Conservation (phyloP, 1,284 basidiomycete species). For the Entoloma clypeatum region DNA sequence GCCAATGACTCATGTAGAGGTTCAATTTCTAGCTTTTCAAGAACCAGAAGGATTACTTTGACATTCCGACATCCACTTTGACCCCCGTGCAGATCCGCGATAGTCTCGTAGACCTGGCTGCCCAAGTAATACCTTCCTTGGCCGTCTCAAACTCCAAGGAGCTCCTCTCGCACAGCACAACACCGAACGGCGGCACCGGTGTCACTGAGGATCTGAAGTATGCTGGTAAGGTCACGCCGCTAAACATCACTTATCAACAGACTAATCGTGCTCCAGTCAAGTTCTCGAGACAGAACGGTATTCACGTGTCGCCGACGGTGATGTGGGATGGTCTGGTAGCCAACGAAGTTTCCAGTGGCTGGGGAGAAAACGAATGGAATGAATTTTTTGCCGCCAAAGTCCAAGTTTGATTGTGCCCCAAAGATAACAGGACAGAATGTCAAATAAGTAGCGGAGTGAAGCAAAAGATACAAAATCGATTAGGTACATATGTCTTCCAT, state of each 20-base stretch:
- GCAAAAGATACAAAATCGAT: background rate
- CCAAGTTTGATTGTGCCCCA: slow-evolving; percentile 25
- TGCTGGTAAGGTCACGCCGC: slow-evolving; percentile 68
- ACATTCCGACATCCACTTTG: slow-evolving; percentile 67
- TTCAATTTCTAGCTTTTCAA: slow-evolving; percentile 75
- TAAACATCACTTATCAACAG: no score
- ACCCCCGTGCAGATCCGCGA: slow-evolving; percentile 74
- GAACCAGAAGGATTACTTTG: slow-evolving; percentile 73
- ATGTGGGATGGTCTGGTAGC: slow-evolving; percentile 85
- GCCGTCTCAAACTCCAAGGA: slow-evolving; percentile 53
- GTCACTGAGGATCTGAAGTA: slow-evolving; percentile 88
- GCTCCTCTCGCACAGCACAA: slow-evolving; percentile 59
- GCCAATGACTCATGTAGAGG: slow-evolving; percentile 8
- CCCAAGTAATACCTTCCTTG: slow-evolving; percentile 43
- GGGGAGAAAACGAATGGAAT: slow-evolving; percentile 82
- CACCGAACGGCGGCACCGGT: slow-evolving; percentile 70
- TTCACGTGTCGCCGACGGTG: slow-evolving; percentile 90
- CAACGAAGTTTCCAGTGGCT: slow-evolving; percentile 77
- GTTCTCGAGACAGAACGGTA: slow-evolving; percentile 85
- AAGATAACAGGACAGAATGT: background rate
- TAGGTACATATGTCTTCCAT: no score
- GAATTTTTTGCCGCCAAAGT: slow-evolving; percentile 75
- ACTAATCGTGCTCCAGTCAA: slow-evolving; percentile 63
- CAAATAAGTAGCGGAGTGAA: background rate
- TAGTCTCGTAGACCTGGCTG: slow-evolving; percentile 63